A percentile compares a stretch with the other conserved stretches of the same genome.
phyloP scores from a whole-genome alignment of 2,329 filamentous ascomycete genomes.

The Apiospora sp. region DNA sequence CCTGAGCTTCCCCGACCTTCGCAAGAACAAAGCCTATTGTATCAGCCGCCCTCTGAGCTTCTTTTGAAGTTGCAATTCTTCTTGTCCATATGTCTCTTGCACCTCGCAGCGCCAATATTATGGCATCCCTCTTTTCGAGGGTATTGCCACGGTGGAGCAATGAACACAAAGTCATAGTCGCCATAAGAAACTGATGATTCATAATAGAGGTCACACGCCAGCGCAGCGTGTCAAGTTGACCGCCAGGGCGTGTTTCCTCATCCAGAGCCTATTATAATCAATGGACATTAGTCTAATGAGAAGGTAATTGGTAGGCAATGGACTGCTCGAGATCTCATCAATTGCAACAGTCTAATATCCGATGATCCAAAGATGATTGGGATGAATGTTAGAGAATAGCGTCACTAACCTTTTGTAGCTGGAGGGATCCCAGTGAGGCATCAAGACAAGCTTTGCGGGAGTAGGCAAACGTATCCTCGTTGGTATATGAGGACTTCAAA shows the following conservation, averaged over 20 bases:
- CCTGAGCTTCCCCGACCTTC: background rate
- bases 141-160: background rate
- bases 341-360: no score
- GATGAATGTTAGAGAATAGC: no score
- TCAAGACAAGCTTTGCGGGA: slow-evolving; percentile 9
- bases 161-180: slow-evolving; percentile 5
- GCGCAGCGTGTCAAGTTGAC: slow-evolving; percentile 21
- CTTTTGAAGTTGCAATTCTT: background rate
- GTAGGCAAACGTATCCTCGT: background rate
- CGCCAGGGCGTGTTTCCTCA: slow-evolving; percentile 21
- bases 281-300: no score
- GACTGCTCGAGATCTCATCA: no score
- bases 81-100: slow-evolving; percentile 2
- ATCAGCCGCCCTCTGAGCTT: background rate
- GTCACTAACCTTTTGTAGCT: slow-evolving; percentile 17
- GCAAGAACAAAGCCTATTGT: background rate
- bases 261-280: background rate
- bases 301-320: no score
- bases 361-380: no score
- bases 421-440: background rate
- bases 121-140: background rate
- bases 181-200: slow-evolving; percentile 22
- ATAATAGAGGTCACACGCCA: slow-evolving; percentile 18
- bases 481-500: background rate
- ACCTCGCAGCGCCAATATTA: background rate